Conservation (phyloP, 2,329 filamentous ascomycete species). For the Trichoderma simmonsii region DNA sequence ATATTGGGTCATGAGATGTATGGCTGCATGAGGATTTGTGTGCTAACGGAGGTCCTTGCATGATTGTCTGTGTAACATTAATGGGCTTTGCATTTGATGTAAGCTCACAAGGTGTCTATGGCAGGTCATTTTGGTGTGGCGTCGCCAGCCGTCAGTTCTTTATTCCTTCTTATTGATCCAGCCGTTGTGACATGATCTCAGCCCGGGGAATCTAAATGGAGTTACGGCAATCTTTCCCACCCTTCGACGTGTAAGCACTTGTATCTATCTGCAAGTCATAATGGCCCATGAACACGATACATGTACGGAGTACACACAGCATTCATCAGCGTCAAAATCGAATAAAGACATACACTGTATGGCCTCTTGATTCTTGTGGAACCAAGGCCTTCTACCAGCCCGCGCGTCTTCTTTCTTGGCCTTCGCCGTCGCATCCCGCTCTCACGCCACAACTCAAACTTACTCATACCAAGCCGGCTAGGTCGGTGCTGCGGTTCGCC, state of each 20-base stretch:
- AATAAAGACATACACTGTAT: not conserved
- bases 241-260: not conserved
- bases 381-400: not conserved
- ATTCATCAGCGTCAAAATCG: not conserved
- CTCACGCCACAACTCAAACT: not conserved
- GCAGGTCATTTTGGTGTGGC: not conserved
- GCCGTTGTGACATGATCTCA: not conserved
- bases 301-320: too few relatives aligned
- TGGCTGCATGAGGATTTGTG: not conserved
- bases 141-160: not conserved
- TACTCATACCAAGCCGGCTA: not conserved
- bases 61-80: not conserved
- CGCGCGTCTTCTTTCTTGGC: not conserved
- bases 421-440: slow-evolving; percentile 1
- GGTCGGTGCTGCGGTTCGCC: not conserved
- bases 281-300: not conserved
- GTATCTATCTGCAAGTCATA: not conserved
- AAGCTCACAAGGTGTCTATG: not conserved
- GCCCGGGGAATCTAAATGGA: not conserved
- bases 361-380: not conserved
- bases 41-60: not conserved
- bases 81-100: not conserved
- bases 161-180: not conserved
- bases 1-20: not conserved
- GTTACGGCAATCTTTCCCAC: not conserved